A percentile compares a stretch with the other conserved stretches of the same genome.
Evolutionary conservation across 2,329 filamentous ascomycete species (phyloP).

Genomic region (Aspergillus tanneri): DNA sequence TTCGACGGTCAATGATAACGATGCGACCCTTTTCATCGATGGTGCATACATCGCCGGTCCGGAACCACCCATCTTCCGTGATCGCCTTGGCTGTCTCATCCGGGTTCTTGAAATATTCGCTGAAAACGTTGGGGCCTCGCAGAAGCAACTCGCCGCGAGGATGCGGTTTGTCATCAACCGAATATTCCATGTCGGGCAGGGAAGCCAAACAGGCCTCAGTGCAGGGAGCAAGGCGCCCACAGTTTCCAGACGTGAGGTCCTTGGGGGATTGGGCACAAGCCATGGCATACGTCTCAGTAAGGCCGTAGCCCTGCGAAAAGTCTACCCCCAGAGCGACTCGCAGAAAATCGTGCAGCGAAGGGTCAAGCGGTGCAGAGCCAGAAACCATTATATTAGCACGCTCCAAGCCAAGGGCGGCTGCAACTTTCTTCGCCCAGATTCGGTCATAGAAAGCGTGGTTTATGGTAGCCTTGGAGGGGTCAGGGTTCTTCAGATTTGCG

Average conservation of each 20-base stretch:
- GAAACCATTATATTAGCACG: constrained; percentile 72
- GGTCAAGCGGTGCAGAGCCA: constrained; percentile 88
- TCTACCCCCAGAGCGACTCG: constrained; percentile 76
- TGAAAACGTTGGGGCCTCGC: constrained; percentile 76
- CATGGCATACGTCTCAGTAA: constrained; percentile 89
- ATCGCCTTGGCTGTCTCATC: constrained; percentile 82
- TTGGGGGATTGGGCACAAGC: constrained; percentile 65
- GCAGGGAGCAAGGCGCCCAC: constrained; percentile 67
- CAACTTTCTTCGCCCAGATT: constrained; percentile 88
- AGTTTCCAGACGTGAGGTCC: constrained; percentile 77
- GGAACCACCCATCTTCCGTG: constrained; percentile 92
- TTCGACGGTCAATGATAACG: constrained; percentile 91
- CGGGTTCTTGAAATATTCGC: constrained; percentile 84
- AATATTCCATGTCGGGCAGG: constrained; percentile 92
- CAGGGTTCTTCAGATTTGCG: constrained; percentile 69
- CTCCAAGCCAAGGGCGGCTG: constrained; percentile 77
- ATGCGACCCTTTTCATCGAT: constrained; percentile 84
- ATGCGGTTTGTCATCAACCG: constrained; percentile 79
- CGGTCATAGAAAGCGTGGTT: constrained; percentile 55
- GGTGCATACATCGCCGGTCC: constrained; percentile 85
- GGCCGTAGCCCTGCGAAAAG: constrained; percentile 84
- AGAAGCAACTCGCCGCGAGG: constrained; percentile 88
- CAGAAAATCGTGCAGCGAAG: constrained; percentile 82
- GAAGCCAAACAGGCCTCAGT: constrained; percentile 79
- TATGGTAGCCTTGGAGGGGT: constrained; percentile 67